A percentile compares a stretch with the other conserved stretches of the same genome.
Conservation (phyloP, 1,284 basidiomycete genomes). For the Papiliotrema flavescens region DNA sequence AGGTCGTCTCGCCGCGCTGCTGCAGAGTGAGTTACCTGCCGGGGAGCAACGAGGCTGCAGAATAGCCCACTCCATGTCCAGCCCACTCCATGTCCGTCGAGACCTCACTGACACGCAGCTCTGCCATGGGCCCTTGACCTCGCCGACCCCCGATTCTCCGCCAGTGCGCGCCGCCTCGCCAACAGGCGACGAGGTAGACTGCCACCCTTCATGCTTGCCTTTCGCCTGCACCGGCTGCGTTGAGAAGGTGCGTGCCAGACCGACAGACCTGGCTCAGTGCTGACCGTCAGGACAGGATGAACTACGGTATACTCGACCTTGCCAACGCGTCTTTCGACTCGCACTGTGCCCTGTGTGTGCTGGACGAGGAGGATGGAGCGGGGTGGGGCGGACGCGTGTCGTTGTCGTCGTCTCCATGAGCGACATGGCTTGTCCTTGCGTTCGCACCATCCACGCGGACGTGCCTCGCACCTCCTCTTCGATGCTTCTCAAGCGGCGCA, state of each 20-base stretch:
- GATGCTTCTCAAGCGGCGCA: too few species aligned
- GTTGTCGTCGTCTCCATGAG: not conserved
- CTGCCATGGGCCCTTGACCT: conserved; percentile 9
- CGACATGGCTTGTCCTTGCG: not conserved
- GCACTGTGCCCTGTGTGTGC: conserved; percentile 3
- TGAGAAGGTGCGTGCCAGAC: conserved; percentile 2
- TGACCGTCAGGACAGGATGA: not conserved
- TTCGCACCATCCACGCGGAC: not conserved
- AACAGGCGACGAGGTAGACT: conserved; percentile 5
- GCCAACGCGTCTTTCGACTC: not conserved
- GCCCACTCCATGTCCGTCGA: too few species aligned
- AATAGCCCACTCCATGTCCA: too few species aligned
- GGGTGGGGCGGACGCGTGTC: conserved; percentile 4
- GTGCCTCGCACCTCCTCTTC: not conserved
- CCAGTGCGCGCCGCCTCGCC: conserved; percentile 1
- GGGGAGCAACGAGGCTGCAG: too few species aligned
- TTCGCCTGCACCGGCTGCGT: conserved; percentile 10
- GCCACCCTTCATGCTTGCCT: conserved; percentile 6
- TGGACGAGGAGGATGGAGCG: conserved; percentile 1
- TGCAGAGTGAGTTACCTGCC: conserved; percentile 1
- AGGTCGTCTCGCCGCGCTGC: not conserved
- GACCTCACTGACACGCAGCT: conserved; percentile 1
- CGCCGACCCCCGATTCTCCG: not conserved
- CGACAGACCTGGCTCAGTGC: not conserved
- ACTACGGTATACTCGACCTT: conserved; percentile 1